These are phyloP conservation scores for Phanerochaete carnosa DNA, from an alignment of 768 basidiomycete genomes.

Conservation along the genomic window DNA sequence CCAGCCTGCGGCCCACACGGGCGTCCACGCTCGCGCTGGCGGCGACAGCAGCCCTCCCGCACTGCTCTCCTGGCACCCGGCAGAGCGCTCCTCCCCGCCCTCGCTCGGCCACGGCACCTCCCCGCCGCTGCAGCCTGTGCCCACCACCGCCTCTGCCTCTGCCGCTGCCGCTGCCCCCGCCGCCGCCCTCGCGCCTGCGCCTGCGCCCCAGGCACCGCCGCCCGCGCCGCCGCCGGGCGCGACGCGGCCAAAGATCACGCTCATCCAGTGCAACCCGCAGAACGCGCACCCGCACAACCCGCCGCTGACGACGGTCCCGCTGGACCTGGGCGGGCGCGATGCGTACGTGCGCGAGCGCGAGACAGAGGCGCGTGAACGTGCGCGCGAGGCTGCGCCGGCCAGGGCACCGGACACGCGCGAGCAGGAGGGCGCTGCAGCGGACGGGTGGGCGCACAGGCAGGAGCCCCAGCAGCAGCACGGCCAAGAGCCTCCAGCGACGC, in stretches of 20 bases:
- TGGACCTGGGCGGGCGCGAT: not conserved
- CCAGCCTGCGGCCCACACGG: too few species aligned
- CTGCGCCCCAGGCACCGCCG: not conserved
- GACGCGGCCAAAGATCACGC: not conserved
- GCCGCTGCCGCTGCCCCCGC: not conserved
- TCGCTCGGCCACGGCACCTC: too few species aligned
- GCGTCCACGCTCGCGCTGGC: too few species aligned
- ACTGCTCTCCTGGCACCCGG: too few species aligned
- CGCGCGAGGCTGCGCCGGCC: not conserved
- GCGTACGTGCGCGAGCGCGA: too few species aligned
- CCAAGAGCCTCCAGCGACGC: not conserved
- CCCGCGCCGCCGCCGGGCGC: not conserved
- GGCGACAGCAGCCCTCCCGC: too few species aligned
- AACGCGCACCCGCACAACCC: slow-evolving; percentile 2
- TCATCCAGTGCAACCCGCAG: slow-evolving; percentile 7
- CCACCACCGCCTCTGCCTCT: not conserved
- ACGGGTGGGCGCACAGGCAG: not conserved
- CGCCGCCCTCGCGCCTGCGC: not conserved
- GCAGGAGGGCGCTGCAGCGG: not conserved
- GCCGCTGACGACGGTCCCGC: slow-evolving; percentile 1
- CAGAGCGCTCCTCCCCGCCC: too few species aligned
- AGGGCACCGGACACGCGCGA: not conserved
- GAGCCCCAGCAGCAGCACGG: not conserved
- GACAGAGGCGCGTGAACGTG: not conserved
- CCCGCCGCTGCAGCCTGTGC: too few species aligned